phyloP scores from a whole-genome alignment of 495 filamentous ascomycete species.

The Xylaria longipes region DNA sequence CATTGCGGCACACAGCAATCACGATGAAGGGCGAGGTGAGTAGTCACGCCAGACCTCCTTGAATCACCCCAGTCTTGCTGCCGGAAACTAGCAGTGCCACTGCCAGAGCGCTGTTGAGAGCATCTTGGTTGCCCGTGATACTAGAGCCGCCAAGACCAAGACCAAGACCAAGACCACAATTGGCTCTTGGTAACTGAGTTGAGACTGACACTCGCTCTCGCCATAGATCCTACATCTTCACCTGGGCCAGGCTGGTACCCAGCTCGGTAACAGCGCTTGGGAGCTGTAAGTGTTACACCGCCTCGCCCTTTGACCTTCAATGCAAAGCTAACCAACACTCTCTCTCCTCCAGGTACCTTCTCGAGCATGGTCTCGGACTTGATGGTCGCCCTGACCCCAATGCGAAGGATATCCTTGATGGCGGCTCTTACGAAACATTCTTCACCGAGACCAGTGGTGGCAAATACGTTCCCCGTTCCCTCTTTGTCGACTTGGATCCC shows the following conservation, averaged over 20 bases:
- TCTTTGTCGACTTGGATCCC: constrained; percentile 89
- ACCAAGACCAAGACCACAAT: not conserved
- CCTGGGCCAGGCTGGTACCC: constrained; percentile 89
- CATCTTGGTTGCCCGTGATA: not conserved
- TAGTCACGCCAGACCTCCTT: constrained; percentile 22
- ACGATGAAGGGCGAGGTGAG: constrained; percentile 50
- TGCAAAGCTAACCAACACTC: constrained; percentile 29
- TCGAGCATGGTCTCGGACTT: constrained; percentile 84
- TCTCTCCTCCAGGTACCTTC: constrained; percentile 71
- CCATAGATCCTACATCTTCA: constrained; percentile 84
- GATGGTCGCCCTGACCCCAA: constrained; percentile 76
- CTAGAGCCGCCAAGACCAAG: not conserved
- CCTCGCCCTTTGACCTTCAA: constrained; percentile 11
- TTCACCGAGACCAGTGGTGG: constrained; percentile 86
- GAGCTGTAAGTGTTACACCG: constrained; percentile 79
- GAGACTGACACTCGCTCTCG: constrained; percentile 17
- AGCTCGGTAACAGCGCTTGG: constrained; percentile 95
- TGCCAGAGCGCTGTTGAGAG: constrained; percentile 3
- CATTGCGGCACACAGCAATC: constrained; percentile 32
- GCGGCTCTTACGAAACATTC: constrained; percentile 85
- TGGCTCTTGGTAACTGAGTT: not conserved
- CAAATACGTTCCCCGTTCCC: constrained; percentile 89
- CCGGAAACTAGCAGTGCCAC: not conserved
- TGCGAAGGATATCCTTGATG: constrained; percentile 63
- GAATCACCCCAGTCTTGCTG: constrained; percentile 7